Evolutionary conservation across 345 rosid genomes (phyloP), one percentile per base, ranked within the genome.

Genomic region (Aquilaria malaccensis): DNA sequence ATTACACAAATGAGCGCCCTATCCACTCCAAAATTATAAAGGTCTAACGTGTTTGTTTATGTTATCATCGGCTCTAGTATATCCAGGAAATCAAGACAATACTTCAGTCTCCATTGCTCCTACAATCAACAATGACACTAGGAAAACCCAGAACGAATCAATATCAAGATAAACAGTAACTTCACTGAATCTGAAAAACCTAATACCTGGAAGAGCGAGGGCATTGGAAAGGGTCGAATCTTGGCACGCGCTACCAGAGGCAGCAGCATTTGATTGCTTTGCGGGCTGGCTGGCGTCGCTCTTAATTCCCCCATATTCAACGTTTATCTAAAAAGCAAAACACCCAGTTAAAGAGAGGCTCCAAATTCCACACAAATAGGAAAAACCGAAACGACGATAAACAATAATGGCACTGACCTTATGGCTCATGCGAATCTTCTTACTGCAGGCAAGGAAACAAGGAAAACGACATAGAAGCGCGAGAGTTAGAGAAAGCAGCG

Each of bases 201-300:
- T 2, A 14, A 45, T 68, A 89, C 98, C 96, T 52, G 95, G 52
- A 59, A 94, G 95, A 30, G 95, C 80, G 64, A 94, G 96, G 59
- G 68, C 78, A 67, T 64, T 77, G 13, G 88, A 80, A 55, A 88
- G 53, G 6, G 64, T 81, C 1, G 82, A 33, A 46, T 74, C 61
- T 55, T 81, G 82, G 50, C 59, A 70, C 30, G 64, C 73, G 13
- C 68, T 61, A 60, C 54, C 67, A 31, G 55, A 57, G 15, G 67
- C 56, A 15, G 66, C 51, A 1, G 76, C 64, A 68, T 68, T 73
- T 50, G 49, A 74, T 65, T 78, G 85, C 45, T 63, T 78, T 3
- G 78, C 56, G 54, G 79, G 73, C 53, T 81, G 88, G 77, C 49
- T 61, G 10, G 64, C 65, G 0, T 69, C 57, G 45, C 80, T 79